A percentile compares a stretch with the other conserved stretches of the same genome.
Conservation (phyloP, 2,329 filamentous ascomycete species). For the Didymella exigua region DNA sequence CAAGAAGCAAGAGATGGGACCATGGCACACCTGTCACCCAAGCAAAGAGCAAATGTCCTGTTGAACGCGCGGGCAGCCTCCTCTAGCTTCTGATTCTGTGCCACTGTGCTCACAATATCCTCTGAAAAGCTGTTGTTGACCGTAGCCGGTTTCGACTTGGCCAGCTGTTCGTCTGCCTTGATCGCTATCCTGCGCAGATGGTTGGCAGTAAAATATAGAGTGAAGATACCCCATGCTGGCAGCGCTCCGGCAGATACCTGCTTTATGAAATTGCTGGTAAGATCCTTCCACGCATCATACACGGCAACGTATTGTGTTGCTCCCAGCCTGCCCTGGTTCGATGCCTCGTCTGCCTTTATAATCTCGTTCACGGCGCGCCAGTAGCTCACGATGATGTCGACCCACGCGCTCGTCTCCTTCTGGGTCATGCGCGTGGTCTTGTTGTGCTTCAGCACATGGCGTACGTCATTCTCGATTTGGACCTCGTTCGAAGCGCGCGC, state of each 20-base stretch:
- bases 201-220: conserved; percentile 84
- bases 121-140: conserved; percentile 69
- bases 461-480: conserved; percentile 71
- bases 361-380: conserved; percentile 83
- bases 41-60: conserved; percentile 86
- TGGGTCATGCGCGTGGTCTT: conserved; percentile 62
- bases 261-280: conserved; percentile 76
- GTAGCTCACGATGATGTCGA: conserved; percentile 80
- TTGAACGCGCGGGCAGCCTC: conserved; percentile 91
- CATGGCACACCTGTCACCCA: conserved; percentile 75
- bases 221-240: conserved; percentile 90
- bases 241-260: conserved; percentile 80
- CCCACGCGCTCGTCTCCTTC: conserved; percentile 79
- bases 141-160: conserved; percentile 54
- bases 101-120: conserved; percentile 71
- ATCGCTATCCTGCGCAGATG: conserved; percentile 88
- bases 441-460: conserved; percentile 70
- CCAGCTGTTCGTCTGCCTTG: conserved; percentile 76
- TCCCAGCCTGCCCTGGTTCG: conserved; percentile 50
- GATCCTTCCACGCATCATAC: conserved; percentile 87
- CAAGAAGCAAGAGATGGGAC: conserved; percentile 9
- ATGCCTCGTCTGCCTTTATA: conserved; percentile 65
- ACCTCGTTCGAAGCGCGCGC: conserved; percentile 72
- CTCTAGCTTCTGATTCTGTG: conserved; percentile 81
- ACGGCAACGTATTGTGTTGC: conserved; percentile 76